Conservation (phyloP, 2,329 filamentous ascomycete species). For the Helotiales sp. region DNA sequence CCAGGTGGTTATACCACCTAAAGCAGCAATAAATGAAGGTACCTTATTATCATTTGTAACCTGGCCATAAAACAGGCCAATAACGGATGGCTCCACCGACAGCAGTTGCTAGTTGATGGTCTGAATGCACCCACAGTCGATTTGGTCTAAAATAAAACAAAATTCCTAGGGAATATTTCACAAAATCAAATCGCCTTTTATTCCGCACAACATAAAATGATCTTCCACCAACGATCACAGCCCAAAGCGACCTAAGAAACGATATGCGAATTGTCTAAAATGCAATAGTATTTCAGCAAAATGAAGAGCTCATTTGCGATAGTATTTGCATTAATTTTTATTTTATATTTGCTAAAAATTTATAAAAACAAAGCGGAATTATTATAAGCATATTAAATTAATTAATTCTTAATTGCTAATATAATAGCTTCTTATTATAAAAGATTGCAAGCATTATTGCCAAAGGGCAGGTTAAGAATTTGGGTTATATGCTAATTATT, state of each 20-base stretch:
- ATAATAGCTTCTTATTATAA: neutral
- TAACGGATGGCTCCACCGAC: neutral
- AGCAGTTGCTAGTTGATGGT: neutral
- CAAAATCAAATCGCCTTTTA: neutral
- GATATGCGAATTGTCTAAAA: slow-evolving; percentile 18
- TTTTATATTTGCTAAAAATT: slow-evolving; percentile 20
- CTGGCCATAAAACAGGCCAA: neutral
- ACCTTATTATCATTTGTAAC: neutral
- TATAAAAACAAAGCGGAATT: neutral
- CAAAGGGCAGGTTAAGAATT: slow-evolving; percentile 3
- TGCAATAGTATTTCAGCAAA: slow-evolving; percentile 15
- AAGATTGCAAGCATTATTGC: slow-evolving; percentile 8
- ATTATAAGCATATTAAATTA: neutral
- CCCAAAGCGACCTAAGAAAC: neutral
- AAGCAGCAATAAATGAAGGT: neutral
- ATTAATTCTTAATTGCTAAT: slow-evolving; percentile 8
- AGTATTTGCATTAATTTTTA: slow-evolving; percentile 18
- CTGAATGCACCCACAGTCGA: neutral
- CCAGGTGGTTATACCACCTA: neutral
- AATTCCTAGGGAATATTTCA: neutral
- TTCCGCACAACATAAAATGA: neutral
- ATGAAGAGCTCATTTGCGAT: slow-evolving; percentile 21
- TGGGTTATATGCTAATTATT: slow-evolving; percentile 18
- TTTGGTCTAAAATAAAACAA: neutral
- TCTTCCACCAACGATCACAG: neutral